Evolutionary conservation across 2,329 filamentous ascomycete species (phyloP).

Genomic region (Phyllosticta citriasiana): DNA sequence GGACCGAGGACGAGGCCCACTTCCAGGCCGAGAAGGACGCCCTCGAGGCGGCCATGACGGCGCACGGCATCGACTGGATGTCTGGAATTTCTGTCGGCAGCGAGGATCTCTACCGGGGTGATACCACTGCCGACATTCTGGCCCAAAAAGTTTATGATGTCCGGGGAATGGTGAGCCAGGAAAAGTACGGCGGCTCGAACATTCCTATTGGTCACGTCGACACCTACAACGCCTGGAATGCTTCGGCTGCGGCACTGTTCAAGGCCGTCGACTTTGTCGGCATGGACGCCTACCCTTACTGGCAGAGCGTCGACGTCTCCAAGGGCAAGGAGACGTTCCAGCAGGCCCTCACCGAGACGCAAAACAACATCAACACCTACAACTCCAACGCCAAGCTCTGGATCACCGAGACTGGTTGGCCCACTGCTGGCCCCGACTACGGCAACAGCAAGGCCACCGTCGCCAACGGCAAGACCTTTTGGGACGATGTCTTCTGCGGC

Average conservation of each 20-base stretch:
- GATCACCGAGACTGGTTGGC: conserved; percentile 23
- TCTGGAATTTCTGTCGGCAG: conserved; percentile 28
- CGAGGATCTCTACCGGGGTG: conserved; percentile 52
- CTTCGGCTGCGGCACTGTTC: conserved; percentile 26
- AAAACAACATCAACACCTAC: conserved; percentile 20
- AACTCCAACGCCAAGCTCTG: conserved; percentile 22
- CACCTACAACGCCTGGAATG: conserved; percentile 28
- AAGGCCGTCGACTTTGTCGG: conserved; percentile 27
- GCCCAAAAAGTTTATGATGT: conserved; percentile 21
- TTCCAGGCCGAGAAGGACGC: conserved; percentile 26
- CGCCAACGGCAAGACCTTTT: conserved; percentile 12
- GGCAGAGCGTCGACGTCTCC: conserved; percentile 24
- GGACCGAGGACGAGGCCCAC: conserved; percentile 21
- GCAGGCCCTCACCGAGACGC: conserved; percentile 20
- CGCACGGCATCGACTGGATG: conserved; percentile 26
- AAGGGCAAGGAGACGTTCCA: conserved; percentile 22
- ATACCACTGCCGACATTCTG: conserved; percentile 9
- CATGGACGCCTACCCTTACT: conserved; percentile 29
- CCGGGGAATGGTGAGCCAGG: conserved; percentile 15
- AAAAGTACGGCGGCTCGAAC: conserved; percentile 11
- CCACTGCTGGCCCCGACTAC: conserved; percentile 11
- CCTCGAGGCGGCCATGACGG: conserved; percentile 21
- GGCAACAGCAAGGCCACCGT: conserved; percentile 4
- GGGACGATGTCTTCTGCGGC: conserved; percentile 12
- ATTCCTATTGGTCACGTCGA: conserved; percentile 27